phyloP scores from a whole-genome alignment of 2,329 filamentous ascomycete genomes.

The Pyricularia sp. region DNA sequence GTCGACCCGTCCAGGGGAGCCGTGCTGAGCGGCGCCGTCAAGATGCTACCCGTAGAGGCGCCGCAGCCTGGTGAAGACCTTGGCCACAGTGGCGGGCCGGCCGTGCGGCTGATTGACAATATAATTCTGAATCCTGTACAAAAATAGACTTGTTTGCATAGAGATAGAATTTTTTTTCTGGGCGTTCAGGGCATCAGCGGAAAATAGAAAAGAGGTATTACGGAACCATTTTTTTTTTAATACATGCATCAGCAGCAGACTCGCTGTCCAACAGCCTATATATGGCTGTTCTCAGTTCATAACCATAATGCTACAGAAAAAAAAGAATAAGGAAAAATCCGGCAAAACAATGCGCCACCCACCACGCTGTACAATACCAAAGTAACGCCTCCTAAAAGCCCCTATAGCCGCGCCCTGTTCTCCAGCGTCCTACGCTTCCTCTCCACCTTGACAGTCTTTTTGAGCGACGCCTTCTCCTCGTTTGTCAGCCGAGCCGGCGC shows the following conservation, averaged over 20 bases:
- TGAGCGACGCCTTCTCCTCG: constrained; percentile 35
- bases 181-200: background rate
- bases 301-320: background rate
- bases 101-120: constrained; percentile 88
- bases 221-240: background rate
- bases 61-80: constrained; percentile 59
- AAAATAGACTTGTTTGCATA: constrained; percentile 1
- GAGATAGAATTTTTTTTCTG: background rate
- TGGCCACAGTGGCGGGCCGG: constrained; percentile 56
- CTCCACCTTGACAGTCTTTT: constrained; percentile 30
- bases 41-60: constrained; percentile 71
- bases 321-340: background rate
- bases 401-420: constrained; percentile 35
- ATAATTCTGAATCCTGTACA: constrained; percentile 49
- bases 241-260: background rate
- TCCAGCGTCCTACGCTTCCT: constrained; percentile 35
- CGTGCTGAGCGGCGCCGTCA: constrained; percentile 80
- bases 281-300: background rate
- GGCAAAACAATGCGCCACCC: background rate
- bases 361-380: background rate
- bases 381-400: background rate
- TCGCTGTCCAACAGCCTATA: background rate
- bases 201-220: background rate
- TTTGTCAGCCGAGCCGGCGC: constrained; percentile 29
- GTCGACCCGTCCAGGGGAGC: constrained; percentile 62